Conservation (phyloP, 495 filamentous ascomycete species). For the Acidiella bohemica region DNA sequence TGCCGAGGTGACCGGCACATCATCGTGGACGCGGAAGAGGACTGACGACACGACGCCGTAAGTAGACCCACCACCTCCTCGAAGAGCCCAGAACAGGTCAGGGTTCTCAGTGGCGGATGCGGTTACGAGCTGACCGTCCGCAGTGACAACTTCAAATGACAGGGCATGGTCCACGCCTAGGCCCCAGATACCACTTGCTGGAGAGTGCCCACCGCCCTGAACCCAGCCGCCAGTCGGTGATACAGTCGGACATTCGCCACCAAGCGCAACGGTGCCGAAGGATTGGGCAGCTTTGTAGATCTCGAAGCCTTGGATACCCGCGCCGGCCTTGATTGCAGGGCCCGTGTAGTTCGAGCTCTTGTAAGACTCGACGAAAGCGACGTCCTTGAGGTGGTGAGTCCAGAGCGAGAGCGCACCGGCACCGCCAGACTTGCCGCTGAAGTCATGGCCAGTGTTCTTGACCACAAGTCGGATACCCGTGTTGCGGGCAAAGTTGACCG, state of each 20-base stretch:
- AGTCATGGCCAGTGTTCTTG: conserved; percentile 15
- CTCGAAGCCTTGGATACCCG: conserved; percentile 3
- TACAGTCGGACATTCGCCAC: conserved; percentile 4
- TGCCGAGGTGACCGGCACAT: neutral
- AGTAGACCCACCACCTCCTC: conserved; percentile 6
- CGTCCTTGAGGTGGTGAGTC: conserved; percentile 45
- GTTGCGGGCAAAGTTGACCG: conserved; percentile 6
- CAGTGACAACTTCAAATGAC: conserved; percentile 2
- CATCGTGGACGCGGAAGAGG: neutral
- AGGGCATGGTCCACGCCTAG: conserved; percentile 8
- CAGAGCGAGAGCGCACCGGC: conserved; percentile 43
- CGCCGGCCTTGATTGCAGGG: conserved; percentile 5
- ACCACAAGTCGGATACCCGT: conserved; percentile 6
- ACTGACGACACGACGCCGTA: conserved; percentile 7
- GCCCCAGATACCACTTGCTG: conserved; percentile 1
- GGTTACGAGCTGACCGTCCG: conserved; percentile 5
- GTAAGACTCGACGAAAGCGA: conserved; percentile 1
- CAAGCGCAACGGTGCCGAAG: neutral
- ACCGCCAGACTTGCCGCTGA: conserved; percentile 33
- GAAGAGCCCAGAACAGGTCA: conserved; percentile 14
- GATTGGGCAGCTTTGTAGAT: neutral
- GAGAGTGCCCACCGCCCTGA: conserved; percentile 11
- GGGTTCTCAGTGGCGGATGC: conserved; percentile 3
- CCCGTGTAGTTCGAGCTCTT: conserved; percentile 1
- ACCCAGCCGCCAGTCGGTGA: conserved; percentile 6